Base-by-base conservation (phyloP, 1,284 basidiomycete species). In the Inonotus hispidus region DNA sequence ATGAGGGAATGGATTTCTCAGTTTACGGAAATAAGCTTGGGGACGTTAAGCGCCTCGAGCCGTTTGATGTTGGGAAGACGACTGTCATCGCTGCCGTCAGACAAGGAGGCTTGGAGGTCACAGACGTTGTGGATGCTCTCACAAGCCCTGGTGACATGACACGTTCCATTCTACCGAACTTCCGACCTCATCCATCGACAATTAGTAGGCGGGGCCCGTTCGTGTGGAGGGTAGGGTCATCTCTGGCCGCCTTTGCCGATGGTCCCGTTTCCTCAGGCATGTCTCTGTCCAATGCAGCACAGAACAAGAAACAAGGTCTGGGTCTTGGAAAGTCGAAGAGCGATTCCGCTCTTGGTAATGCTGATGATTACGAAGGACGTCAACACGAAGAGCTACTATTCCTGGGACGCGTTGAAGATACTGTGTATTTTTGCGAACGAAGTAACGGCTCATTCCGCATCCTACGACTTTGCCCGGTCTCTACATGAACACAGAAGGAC, bases 51-150 rank as follows among this genome's bases (percentile, higher is more conserved):
- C 83, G 87, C 14, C 68, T 92, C 14, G 90, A 92, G 71, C 84
- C 88, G 8, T 87, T 92, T 64, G 88, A 91, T 68, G 78, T 90
- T 55, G 75, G 80, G 41, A 82, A 88, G 65, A 82, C 86, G 25
- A 84, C 90, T 5, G 82, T 92, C 16, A 77, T 92, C 8, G 84
- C 92, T 53, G 90, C 90, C 8, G 83, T 92, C 82, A 83, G 90
- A 23, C 89, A 90, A 71, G 88, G 90, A 35, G 90, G 90, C 4
- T 72, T 92, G 45, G 90, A 92, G 68, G 90, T 81, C 1, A 83
- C 90, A 37, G 87, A 92, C 66, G 76, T 92, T 38, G 79, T 82
- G 35, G 90, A 92, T 68, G 90, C 89, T 3, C 71, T 92, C 41
- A 75, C 92, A 55, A 81, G 79, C 55, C 90, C 90, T 32, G 90